These are phyloP conservation scores for Lentinula edodes DNA, from an alignment of 768 basidiomycete species.

Conservation along the genomic window DNA sequence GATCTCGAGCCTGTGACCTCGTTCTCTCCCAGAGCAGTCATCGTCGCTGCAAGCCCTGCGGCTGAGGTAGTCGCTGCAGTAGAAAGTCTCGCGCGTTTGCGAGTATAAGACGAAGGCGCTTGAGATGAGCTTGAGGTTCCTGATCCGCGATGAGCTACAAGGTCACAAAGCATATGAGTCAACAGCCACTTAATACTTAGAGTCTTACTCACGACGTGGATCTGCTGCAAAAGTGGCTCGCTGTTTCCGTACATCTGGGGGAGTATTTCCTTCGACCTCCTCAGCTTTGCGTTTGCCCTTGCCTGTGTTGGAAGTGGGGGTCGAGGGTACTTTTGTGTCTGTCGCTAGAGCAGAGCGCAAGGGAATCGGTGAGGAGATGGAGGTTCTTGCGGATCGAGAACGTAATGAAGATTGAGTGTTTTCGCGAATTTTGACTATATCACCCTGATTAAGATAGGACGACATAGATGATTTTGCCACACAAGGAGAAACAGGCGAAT, in stretches of 20 bases:
- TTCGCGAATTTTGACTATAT: background rate
- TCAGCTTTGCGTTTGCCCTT: slow-evolving; percentile 73
- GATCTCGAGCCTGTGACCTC: slow-evolving; percentile 30
- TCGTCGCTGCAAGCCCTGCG: slow-evolving; percentile 10
- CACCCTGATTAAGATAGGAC: background rate
- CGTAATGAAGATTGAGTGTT: background rate
- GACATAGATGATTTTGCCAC: background rate
- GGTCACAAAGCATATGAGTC: slow-evolving; percentile 1
- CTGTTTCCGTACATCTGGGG: slow-evolving; percentile 50
- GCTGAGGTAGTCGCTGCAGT: slow-evolving; percentile 8
- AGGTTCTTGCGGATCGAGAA: background rate
- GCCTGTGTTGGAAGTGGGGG: slow-evolving; percentile 16
- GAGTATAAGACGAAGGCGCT: slow-evolving; percentile 68
- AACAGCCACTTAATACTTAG: slow-evolving; percentile 34
- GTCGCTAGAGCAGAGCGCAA: background rate
- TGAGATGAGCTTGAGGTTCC: slow-evolving; percentile 41
- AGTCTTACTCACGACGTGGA: slow-evolving; percentile 49
- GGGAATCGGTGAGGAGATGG: background rate
- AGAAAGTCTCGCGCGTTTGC: slow-evolving; percentile 64
- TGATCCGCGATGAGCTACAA: slow-evolving; percentile 49
- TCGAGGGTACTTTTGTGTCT: slow-evolving; percentile 24
- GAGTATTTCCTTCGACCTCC: slow-evolving; percentile 58
- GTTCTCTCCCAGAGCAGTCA: slow-evolving; percentile 24
- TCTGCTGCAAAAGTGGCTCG: slow-evolving; percentile 61
- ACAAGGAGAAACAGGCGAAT: background rate